Percentiles rank a stretch among this genome's conserved stretches.
phyloP scores from a whole-genome alignment of 805 yeast genomes.

The Cyberlindnera maclurae region DNA sequence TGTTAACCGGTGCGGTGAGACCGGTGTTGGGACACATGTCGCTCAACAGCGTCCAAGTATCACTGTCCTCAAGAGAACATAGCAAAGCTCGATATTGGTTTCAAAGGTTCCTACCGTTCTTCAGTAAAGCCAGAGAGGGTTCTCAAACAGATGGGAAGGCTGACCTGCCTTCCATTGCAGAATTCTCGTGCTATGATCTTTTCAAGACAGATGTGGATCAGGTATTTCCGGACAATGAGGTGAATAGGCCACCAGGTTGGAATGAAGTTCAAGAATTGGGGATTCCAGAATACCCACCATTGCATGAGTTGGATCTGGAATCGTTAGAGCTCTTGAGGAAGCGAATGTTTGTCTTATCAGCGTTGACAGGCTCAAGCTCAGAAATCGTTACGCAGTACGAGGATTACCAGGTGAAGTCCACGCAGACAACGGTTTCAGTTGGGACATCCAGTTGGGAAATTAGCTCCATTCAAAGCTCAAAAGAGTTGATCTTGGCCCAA shows the following conservation, averaged over 20 bases:
- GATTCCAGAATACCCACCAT: slow-evolving; percentile 7
- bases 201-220: slow-evolving; percentile 6
- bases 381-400: too few species aligned
- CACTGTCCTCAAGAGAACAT: neutral
- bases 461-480: slow-evolving; percentile 1
- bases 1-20: too few species aligned
- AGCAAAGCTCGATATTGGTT: slow-evolving; percentile 6
- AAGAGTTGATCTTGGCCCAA: slow-evolving; percentile 1
- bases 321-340: slow-evolving; percentile 4
- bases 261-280: neutral
- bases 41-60: too few species aligned
- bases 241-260: neutral
- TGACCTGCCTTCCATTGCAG: neutral
- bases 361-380: neutral
- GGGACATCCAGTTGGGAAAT: too few species aligned
- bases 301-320: slow-evolving; percentile 6
- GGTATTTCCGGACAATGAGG: neutral
- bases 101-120: slow-evolving; percentile 5
- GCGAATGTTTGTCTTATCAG: slow-evolving; percentile 1
- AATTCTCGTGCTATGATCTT: slow-evolving; percentile 5
- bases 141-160: neutral
- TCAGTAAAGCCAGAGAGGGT: neutral
- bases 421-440: too few species aligned
- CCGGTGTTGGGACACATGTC: too few species aligned
- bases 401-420: too few species aligned